phyloP scores from a whole-genome alignment of 2,329 filamentous ascomycete species.

The Arthrobotrys conoides region DNA sequence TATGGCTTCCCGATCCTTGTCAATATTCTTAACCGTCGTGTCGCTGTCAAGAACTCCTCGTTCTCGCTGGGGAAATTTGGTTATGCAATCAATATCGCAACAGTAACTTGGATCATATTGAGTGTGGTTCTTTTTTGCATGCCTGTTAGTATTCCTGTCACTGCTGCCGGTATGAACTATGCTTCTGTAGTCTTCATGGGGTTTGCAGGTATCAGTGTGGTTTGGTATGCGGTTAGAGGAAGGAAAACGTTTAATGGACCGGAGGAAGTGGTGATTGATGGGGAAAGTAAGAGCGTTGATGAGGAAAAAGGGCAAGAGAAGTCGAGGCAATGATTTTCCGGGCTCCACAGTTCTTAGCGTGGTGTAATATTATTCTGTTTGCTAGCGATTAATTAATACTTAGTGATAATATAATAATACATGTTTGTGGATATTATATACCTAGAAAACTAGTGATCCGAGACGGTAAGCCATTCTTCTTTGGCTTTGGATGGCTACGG shows the following conservation, averaged over 20 bases:
- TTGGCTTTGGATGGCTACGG: background rate
- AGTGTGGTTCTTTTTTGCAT: constrained; percentile 82
- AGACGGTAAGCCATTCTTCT: background rate
- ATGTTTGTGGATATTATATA: too few species aligned
- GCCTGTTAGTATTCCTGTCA: constrained; percentile 75
- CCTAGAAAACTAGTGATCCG: background rate
- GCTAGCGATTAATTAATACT: background rate
- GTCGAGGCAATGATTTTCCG: constrained; percentile 4
- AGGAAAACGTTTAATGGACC: constrained; percentile 77
- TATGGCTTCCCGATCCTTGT: constrained; percentile 84
- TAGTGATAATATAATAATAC: background rate
- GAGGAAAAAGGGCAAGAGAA: constrained; percentile 31
- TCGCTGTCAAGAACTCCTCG: constrained; percentile 75
- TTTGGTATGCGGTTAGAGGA: constrained; percentile 76
- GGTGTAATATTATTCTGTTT: background rate
- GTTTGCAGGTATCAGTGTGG: constrained; percentile 73
- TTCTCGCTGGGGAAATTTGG: constrained; percentile 80
- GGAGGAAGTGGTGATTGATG: constrained; percentile 50
- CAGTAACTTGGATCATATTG: constrained; percentile 79
- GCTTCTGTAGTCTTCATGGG: constrained; percentile 77
- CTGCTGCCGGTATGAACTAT: constrained; percentile 75
- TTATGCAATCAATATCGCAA: constrained; percentile 76
- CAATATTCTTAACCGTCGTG: constrained; percentile 76
- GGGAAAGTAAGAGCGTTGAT: constrained; percentile 17
- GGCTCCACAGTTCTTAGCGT: background rate